Base-by-base conservation (phyloP, 2,329 filamentous ascomycete genomes). In the Basipetospora chlamydospora region DNA sequence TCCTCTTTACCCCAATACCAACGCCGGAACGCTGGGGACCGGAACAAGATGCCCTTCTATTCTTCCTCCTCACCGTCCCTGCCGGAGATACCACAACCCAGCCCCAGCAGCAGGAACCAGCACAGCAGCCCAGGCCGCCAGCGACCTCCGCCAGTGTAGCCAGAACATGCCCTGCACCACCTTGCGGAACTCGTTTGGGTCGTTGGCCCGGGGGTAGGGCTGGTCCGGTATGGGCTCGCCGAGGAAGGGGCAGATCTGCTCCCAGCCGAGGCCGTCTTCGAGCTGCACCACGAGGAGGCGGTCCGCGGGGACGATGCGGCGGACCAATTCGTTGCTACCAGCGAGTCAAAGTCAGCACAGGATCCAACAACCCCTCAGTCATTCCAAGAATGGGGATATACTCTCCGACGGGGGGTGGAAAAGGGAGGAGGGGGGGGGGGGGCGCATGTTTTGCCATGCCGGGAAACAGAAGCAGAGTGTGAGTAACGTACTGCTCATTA, bases 211-310 rank as follows among this genome's bases (percentile, higher is more conserved):
- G 25, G 49, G 53, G 38, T 56, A 55, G 1, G 42, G 45, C 23
- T 42, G 39, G 3, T 48, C 40, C 2, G 55, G 56, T 22, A 55
- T 49, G 0, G 49, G 41, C 7, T 48, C 36, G 4, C 42, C 50
- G 2, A 58, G 39, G 33, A 54, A 54, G 2, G 49, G 47, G 26
- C 55, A 58, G 2, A 58, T 51, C 26, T 57, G 40, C 36, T 57
- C 53, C 55, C 53, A 57, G 8, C 51, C 52, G 12, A 56, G 51
- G 2, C 49, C 53, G 26, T 56, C 49, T 38, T 58, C 54, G 1
- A 58, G 44, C 26, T 46, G 52, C 26, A 49, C 42, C 4, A 45
- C 41, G n/a, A 53, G 43, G 16, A 58, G 41, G 22, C 45, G 43
- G 12, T 52, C 48, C 4, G 44, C 34, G 1, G 54, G 54, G 15